Percentiles rank a stretch among this genome's conserved stretches.
Conservation (phyloP, 192 early-diverging fungal species). For the Thoreauomyces humboldtii region DNA sequence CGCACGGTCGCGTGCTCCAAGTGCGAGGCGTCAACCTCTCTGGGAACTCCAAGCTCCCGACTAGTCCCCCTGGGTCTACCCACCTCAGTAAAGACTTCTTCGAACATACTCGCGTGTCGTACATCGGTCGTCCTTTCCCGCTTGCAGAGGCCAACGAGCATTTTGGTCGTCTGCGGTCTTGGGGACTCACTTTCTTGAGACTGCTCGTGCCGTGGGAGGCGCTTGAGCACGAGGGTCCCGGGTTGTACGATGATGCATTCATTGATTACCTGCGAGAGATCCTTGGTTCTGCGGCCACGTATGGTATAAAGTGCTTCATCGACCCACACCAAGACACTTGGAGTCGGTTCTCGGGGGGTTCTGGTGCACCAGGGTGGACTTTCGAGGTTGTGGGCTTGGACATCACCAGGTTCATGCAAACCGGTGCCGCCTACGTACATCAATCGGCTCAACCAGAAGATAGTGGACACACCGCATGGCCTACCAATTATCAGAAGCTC, state of each 20-base stretch:
- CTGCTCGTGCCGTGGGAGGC: constrained; percentile 81
- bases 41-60: constrained; percentile 75
- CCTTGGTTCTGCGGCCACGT: constrained; percentile 62
- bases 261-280: constrained; percentile 73
- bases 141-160: constrained; percentile 73
- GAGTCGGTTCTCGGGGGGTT: constrained; percentile 71
- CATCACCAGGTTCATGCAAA: constrained; percentile 67
- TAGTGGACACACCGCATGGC: constrained; percentile 66
- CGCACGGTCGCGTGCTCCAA: constrained; percentile 35
- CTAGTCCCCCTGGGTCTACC: constrained; percentile 61
- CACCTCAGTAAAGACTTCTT: constrained; percentile 65
- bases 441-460: constrained; percentile 31
- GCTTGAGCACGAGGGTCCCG: constrained; percentile 77
- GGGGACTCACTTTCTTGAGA: constrained; percentile 81
- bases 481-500: constrained; percentile 85
- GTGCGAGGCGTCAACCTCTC: constrained; percentile 75
- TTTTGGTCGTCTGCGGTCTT: constrained; percentile 65
- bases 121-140: constrained; percentile 75
- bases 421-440: constrained; percentile 79
- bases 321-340: constrained; percentile 86
- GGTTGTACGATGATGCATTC: constrained; percentile 76
- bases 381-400: constrained; percentile 80
- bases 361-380: constrained; percentile 83
- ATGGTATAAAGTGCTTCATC: constrained; percentile 82
- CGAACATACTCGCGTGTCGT: constrained; percentile 71